Conservation (phyloP, 1,284 basidiomycete species). For the Boletus calvinii region DNA sequence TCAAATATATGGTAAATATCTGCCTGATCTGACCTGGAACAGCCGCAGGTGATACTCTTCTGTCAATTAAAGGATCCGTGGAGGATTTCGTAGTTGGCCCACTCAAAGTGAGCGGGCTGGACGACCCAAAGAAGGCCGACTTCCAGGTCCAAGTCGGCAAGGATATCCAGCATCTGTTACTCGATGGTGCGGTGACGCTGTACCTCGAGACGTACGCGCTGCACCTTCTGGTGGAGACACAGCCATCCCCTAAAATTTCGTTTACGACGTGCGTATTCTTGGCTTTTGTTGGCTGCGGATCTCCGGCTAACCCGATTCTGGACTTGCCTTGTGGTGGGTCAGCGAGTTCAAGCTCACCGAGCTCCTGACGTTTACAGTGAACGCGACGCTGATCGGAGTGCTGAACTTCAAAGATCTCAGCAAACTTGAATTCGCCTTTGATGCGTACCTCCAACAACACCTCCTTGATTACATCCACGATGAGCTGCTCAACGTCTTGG, state of each 20-base stretch:
- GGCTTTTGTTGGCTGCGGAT: neutral
- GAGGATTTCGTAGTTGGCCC: conserved; percentile 5
- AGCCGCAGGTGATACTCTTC: neutral
- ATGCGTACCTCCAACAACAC: conserved; percentile 11
- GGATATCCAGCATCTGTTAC: conserved; percentile 4
- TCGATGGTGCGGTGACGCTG: conserved; percentile 8
- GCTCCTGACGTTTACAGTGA: conserved; percentile 6
- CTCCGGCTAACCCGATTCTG: neutral
- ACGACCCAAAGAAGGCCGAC: conserved; percentile 4
- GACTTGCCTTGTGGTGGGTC: too few species aligned
- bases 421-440: conserved; percentile 5
- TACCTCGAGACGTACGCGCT: conserved; percentile 4
- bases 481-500: neutral
- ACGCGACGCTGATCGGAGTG: conserved; percentile 3
- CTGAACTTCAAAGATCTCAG: conserved; percentile 6
- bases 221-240: conserved; percentile 6
- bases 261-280: conserved; percentile 4
- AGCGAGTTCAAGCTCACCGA: conserved; percentile 12
- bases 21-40: neutral
- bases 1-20: neutral
- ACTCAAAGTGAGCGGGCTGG: conserved; percentile 5
- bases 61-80: conserved; percentile 8
- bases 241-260: conserved; percentile 4
- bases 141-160: conserved; percentile 9
- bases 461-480: conserved; percentile 12